These are phyloP conservation scores for Cercospora canescens DNA, from an alignment of 2,329 filamentous ascomycete species.

Conservation along the genomic window DNA sequence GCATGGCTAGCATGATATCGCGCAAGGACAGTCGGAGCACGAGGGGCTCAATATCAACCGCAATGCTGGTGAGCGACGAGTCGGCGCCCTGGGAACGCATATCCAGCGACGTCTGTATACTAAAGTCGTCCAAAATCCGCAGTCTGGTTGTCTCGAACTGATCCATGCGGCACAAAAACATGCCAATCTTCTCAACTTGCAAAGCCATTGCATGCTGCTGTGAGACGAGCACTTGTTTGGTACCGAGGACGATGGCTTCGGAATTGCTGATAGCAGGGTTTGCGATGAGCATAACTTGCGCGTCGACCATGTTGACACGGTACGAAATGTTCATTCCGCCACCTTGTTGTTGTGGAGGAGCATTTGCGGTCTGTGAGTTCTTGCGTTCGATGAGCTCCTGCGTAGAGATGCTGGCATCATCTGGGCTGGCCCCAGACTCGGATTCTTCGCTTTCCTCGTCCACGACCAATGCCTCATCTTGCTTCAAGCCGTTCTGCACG, in stretches of 20 bases:
- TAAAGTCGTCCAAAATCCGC: constrained; percentile 95
- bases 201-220: constrained; percentile 93
- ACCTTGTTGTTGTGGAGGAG: constrained; percentile 37
- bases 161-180: constrained; percentile 99
- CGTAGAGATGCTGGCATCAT: constrained; percentile 40
- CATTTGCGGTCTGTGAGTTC: constrained; percentile 26
- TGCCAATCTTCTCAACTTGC: constrained; percentile 90
- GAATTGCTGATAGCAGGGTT: constrained; percentile 88
- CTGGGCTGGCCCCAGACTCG: constrained; percentile 49
- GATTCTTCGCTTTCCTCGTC: constrained; percentile 59
- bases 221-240: constrained; percentile 88
- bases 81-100: constrained; percentile 61
- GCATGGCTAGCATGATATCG: constrained; percentile 90
- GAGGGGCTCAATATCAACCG: constrained; percentile 85
- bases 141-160: constrained; percentile 87
- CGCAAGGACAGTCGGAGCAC: constrained; percentile 87
- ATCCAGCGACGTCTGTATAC: constrained; percentile 85
- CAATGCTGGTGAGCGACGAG: constrained; percentile 71
- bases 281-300: constrained; percentile 93
- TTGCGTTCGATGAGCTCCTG: constrained; percentile 30
- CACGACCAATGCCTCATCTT: constrained; percentile 57
- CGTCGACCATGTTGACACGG: constrained; percentile 90
- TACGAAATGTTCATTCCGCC: constrained; percentile 76
- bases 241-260: constrained; percentile 92
- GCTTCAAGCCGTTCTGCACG: constrained; percentile 65